Evolutionary conservation across 371 early-diverging fungal species (phyloP), one percentile per base, ranked within the genome.

Genomic region (Parasitella parasitica): DNA sequence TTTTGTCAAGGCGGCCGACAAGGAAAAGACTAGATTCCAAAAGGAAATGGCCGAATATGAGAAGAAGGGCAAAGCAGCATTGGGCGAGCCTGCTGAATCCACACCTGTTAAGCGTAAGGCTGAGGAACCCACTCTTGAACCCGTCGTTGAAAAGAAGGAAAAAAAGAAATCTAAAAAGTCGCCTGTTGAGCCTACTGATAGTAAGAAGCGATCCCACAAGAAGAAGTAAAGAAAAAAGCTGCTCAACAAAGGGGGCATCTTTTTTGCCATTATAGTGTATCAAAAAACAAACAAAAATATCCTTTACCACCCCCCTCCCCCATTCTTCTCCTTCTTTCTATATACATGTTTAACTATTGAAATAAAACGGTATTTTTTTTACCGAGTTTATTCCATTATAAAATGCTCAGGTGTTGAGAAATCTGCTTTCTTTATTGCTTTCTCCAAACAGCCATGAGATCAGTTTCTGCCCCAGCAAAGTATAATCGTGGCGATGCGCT

Each of bases 1-100:
- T 28, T 69, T 34, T 54, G 26, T 69, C 18, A 61, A 64, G 46
- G 38, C 39, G 2, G 69, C 69, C 18, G 69, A 55, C 32, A 48
- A 53, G 22, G 69, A 64, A 57, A 69, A 69, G 54, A 46, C 26
- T 1, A 15, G 64, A 46, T 69, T 61, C 34, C 61, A 64, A 20
- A 61, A 54, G 16, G 69, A 58, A 35, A 60, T 18, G n/a, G n/a
- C n/a, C n/a, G n/a, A n/a, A n/a, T n/a, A n/a, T n/a, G n/a, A n/a
- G 16, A 46, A 52, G 18, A 15, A 0, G 7, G 64, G 64, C 39
- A 56, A 64, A 13, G 41, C 43, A n/a, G 27, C 54, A 35, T 59
- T 64, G 34, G 41, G 48, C 18, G 30, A 41, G 13, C 34, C 28
- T 11, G 30, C 41, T 3, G 16, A 30, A 7, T 5, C 34, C 9